These are phyloP conservation scores for Athelia sp. DNA, from an alignment of 1,284 basidiomycete genomes.

Conservation along the genomic window DNA sequence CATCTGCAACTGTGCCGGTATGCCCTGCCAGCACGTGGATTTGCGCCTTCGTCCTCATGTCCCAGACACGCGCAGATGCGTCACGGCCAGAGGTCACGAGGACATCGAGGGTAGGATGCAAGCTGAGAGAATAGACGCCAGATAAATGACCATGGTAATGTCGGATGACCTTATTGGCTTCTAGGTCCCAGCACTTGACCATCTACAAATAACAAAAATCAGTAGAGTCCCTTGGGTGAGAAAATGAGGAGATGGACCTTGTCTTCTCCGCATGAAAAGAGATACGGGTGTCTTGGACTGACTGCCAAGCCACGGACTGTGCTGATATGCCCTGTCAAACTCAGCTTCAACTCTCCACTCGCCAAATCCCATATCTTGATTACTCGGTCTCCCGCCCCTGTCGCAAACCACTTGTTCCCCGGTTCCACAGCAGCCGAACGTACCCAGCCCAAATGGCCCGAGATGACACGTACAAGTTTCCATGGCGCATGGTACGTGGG, in stretches of 20 bases:
- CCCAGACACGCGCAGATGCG: slow-evolving; percentile 95
- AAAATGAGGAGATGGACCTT: too few species aligned
- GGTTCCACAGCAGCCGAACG: slow-evolving; percentile 94
- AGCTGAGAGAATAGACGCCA: slow-evolving; percentile 85
- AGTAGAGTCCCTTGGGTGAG: neutral
- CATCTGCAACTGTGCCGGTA: slow-evolving; percentile 90
- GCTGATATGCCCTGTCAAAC: slow-evolving; percentile 95
- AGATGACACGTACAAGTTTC: slow-evolving; percentile 97
- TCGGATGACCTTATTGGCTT: slow-evolving; percentile 97
- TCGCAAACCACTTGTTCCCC: slow-evolving; percentile 98
- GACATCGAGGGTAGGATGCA: slow-evolving; percentile 95
- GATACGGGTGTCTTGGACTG: slow-evolving; percentile 89
- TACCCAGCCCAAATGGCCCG: slow-evolving; percentile 99
- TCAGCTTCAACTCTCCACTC: slow-evolving; percentile 91
- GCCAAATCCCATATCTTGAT: slow-evolving; percentile 99
- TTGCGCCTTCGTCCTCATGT: slow-evolving; percentile 97
- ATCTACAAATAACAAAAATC: slow-evolving; percentile 47
- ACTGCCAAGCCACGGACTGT: slow-evolving; percentile 95
- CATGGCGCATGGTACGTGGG: slow-evolving; percentile 94
- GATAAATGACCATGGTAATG: slow-evolving; percentile 98
- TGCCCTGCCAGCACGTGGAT: slow-evolving; percentile 93
- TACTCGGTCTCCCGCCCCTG: slow-evolving; percentile 95
- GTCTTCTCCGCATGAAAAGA: slow-evolving; percentile 97
- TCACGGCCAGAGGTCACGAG: slow-evolving; percentile 95
- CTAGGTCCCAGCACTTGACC: slow-evolving; percentile 99